Base-by-base conservation (phyloP, 2,329 filamentous ascomycete genomes). In the Epicoccum sorghinum region DNA sequence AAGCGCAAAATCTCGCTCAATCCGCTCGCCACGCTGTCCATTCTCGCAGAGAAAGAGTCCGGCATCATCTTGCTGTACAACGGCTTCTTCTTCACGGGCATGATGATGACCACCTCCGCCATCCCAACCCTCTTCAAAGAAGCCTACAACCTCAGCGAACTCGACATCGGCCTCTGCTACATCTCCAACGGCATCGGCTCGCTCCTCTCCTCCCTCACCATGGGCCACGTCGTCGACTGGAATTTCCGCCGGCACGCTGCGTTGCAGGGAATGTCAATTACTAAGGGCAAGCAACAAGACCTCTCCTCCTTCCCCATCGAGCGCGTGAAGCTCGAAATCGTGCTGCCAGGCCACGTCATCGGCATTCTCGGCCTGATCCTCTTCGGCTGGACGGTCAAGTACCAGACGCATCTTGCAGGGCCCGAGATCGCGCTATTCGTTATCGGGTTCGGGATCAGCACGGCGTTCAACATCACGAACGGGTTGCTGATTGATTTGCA, bases 221-320 rank as follows among this genome's bases (percentile, higher is more conserved):
- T 67, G 60, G 69, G 70, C 12, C 62, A 67, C 22, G 43, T 85
- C 1, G 80, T 90, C 32, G 89, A 91, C 71, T 86, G 84, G 80
- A 92, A 92, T 70, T 96, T 90, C 71, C 81, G 85, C 6, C 83
- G 88, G 35, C 82, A 86, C 41, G 89, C 89, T 1, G 79, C 77
- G 43, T 80, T 81, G 29, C 77, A 87, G 13, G 86, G 86, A 5
- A 78, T 91, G 52, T 75, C 78, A 2, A 82, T 91, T 59, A 83
- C 84, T 57, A 81, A 78, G 53, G 85, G 83, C 58, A 83, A 84
- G 8, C 81, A 79, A 13, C 77, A 81, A 50, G 79, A 84, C 52
- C 69, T 86, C n/a, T 62, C 65, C 4, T 67, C 78, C 25, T 85
- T 85, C 52, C 78, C 82, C 0, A 79, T 86, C 38, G 82, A 81